Evolutionary conservation across 306 rosid species (phyloP), one percentile per base, ranked within the genome.

Genomic region (Citrullus amarus): DNA sequence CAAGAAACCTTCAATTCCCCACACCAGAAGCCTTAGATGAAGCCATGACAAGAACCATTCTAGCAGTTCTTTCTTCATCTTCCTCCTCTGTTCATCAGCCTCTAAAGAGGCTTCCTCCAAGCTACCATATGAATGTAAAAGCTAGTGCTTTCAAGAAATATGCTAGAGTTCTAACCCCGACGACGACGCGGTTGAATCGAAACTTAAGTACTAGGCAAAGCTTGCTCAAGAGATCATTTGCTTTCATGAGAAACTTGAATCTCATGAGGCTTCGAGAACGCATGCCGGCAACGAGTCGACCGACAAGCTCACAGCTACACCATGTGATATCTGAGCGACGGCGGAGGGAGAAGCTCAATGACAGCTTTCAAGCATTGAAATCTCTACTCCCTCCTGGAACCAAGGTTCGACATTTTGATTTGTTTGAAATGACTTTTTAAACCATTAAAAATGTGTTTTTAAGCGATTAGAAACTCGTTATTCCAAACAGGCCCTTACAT

Each of bases 301-400:
- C 95, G 18, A 76, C 86, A 1, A 85, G 79, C 22, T 84, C 89
- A 1, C 96, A 90, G 81, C 81, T 90, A 57, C 95, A 87, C 77
- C 98, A 95, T 79, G 83, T 89, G 90, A 89, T 95, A 60, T 87
- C 92, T 0, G 98, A 95, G 79, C 85, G 98, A 58, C 87, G 87
- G 56, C 79, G 98, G 68, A 92, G 98, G n/a, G 93, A 89, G 87
- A 91, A 92, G 53, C 86, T 95, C 59, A 95, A 91, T 43, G 91
- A 91, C 61, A 92, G 91, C 83, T 95, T 95, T 38, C 96, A 85
- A 55, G 83, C 88, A 13, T 90, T 95, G 83, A 80, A 89, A 84
- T 57, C 96, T 13, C 76, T 91, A 6, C 97, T 95, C 66, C 97
- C 97, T 22, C 89, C 89, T 0, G 96, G 89, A 86, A 92, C 97